A percentile compares a stretch with the other conserved stretches of the same genome.
These are phyloP conservation scores for Blastosporella zonata DNA, from an alignment of 1,284 basidiomycete species.

Conservation along the genomic window DNA sequence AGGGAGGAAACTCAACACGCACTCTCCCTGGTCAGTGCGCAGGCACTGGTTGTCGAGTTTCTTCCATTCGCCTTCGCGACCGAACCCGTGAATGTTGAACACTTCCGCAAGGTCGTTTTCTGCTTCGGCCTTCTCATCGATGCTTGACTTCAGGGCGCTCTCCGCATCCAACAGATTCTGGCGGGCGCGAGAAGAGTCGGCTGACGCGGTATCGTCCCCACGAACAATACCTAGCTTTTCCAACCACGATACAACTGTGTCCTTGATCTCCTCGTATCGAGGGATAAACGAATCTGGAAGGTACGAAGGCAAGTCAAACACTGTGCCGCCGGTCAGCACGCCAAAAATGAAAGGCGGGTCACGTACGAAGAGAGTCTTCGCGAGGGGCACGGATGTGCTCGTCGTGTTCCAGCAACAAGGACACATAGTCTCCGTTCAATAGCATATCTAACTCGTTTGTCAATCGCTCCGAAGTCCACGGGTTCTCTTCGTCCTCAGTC, in stretches of 20 bases:
- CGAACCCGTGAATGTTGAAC: slow-evolving; percentile 68
- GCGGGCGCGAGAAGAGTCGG: slow-evolving; percentile 58
- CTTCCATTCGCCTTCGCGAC: slow-evolving; percentile 91
- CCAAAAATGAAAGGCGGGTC: slow-evolving; percentile 3
- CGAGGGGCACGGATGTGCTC: slow-evolving; percentile 50
- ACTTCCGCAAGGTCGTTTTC: slow-evolving; percentile 58
- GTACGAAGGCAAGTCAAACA: slow-evolving; percentile 82
- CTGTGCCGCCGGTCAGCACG: slow-evolving; percentile 38
- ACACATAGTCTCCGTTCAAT: slow-evolving; percentile 69
- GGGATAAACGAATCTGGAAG: slow-evolving; percentile 83
- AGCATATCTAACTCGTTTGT: slow-evolving; percentile 65
- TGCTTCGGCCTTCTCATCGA: slow-evolving; percentile 47
- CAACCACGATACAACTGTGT: slow-evolving; percentile 64
- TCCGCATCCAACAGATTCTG: slow-evolving; percentile 65
- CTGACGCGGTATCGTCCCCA: slow-evolving; percentile 35
- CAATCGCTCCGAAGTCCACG: slow-evolving; percentile 53
- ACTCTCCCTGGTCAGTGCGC: slow-evolving; percentile 86
- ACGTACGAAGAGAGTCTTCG: slow-evolving; percentile 55
- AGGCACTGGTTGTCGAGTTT: slow-evolving; percentile 86
- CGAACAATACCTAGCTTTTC: slow-evolving; percentile 63
- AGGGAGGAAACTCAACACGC: slow-evolving; percentile 26
- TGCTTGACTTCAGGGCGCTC: slow-evolving; percentile 42
- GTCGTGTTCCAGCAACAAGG: slow-evolving; percentile 74
- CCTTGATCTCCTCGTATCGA: slow-evolving; percentile 71
- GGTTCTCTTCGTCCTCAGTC: slow-evolving; percentile 45